Conservation (phyloP, 306 rosid species). For the Comarum palustre region DNA sequence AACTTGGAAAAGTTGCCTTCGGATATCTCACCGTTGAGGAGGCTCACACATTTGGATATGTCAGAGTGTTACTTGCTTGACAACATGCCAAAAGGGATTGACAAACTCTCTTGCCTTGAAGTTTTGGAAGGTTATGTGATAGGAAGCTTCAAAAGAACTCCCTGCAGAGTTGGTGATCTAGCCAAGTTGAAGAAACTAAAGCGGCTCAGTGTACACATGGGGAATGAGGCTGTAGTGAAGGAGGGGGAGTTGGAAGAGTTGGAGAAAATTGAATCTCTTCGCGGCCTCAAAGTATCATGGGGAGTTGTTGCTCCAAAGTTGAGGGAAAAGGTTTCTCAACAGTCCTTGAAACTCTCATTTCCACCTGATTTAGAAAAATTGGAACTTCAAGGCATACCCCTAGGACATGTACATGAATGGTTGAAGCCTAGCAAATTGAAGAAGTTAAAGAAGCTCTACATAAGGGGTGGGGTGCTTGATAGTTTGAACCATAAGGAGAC, state of each 20-base stretch:
- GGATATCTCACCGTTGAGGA: constrained; percentile 21
- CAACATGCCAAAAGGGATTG: constrained; percentile 39
- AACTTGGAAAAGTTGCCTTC: constrained; percentile 35
- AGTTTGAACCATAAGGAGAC: not conserved
- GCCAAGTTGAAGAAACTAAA: not conserved
- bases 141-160: not conserved
- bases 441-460: constrained; percentile 27
- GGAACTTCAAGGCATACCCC: constrained; percentile 29
- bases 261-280: not conserved
- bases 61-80: constrained; percentile 43
- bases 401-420: constrained; percentile 4
- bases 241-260: not conserved
- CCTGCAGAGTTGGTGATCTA: constrained; percentile 17
- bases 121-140: constrained; percentile 43
- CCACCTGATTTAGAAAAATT: constrained; percentile 24
- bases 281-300: constrained; percentile 28
- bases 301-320: not conserved
- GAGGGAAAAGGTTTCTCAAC: not conserved
- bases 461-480: constrained; percentile 32
- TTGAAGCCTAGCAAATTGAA: constrained; percentile 9
- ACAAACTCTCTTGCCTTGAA: constrained; percentile 30
- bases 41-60: constrained; percentile 40
- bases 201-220: constrained; percentile 30
- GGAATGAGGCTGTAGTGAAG: constrained; percentile 13
- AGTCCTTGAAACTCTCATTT: not conserved